A percentile compares a stretch with the other conserved stretches of the same genome.
These are phyloP conservation scores for Scenedesmus sp. DNA, from an alignment of 163 green algal species.

Conservation along the genomic window DNA sequence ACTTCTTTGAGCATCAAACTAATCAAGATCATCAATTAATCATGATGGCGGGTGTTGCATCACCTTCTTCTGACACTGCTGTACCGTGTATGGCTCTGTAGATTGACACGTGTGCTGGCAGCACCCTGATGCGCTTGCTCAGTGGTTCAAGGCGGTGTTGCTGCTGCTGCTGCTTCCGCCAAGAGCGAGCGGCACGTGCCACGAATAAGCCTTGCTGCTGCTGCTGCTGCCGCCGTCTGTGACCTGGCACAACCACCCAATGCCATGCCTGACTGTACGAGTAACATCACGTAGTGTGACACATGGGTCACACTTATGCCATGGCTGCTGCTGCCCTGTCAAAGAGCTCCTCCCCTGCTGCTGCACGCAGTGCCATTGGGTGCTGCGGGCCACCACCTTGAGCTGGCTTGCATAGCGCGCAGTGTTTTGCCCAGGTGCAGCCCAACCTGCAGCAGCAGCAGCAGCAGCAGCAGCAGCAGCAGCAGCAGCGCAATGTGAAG, in stretches of 20 bases:
- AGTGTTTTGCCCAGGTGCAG: conserved; percentile 91
- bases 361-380: conserved; percentile 67
- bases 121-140: not conserved
- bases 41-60: no score
- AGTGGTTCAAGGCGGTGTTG: not conserved
- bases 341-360: conserved; percentile 81
- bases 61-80: no score
- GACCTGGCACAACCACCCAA: no score
- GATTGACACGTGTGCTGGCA: no score
- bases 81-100: no score
- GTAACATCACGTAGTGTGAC: not conserved
- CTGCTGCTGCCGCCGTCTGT: no score
- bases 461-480: conserved; percentile 39
- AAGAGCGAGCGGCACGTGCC: not conserved
- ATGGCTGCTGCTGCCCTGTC: conserved; percentile 74
- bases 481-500: conserved; percentile 74
- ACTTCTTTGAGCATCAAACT: no score
- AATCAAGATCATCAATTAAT: no score
- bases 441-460: conserved; percentile 45
- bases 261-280: no score
- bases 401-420: conserved; percentile 77
- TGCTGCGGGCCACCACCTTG: conserved; percentile 82
- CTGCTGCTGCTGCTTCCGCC: not conserved
- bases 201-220: not conserved
- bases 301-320: not conserved